Percentiles rank a stretch among this genome's conserved stretches.
phyloP scores from a whole-genome alignment of 257 asterid genomes.

The Capsicum rhomboideum region DNA sequence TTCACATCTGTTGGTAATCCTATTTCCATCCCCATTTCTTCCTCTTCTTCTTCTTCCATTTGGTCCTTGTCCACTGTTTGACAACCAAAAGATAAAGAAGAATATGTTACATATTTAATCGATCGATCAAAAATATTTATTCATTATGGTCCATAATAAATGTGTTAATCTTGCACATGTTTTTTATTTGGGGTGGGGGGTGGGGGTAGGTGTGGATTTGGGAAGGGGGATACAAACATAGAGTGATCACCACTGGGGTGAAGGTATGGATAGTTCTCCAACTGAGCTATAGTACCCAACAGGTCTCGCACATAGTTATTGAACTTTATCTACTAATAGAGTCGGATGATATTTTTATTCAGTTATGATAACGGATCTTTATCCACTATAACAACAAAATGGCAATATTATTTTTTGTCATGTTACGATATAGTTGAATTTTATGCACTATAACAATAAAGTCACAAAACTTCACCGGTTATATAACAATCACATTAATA shows the following conservation, averaged over 20 bases:
- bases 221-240: too few species aligned
- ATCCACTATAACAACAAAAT: too few species aligned
- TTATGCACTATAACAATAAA: too few species aligned
- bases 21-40: slow-evolving; percentile 27
- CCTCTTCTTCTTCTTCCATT: not conserved
- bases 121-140: not conserved
- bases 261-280: not conserved
- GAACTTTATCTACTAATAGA: not conserved
- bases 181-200: too few species aligned
- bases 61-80: slow-evolving; percentile 12
- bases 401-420: too few species aligned
- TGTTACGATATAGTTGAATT: too few species aligned
- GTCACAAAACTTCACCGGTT: too few species aligned
- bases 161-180: too few species aligned
- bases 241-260: not conserved
- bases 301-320: not conserved
- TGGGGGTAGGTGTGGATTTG: too few species aligned
- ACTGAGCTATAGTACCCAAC: not conserved
- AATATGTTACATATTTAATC: not conserved
- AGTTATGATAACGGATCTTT: too few species aligned
- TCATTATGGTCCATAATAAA: rapidly evolving
- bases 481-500: too few species aligned
- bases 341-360: not conserved
- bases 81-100: not conserved
- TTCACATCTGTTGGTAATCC: slow-evolving; percentile 42